These are phyloP conservation scores for Phytopythium litorale DNA, from an alignment of 352 stramenopile genomes.

Conservation along the genomic window DNA sequence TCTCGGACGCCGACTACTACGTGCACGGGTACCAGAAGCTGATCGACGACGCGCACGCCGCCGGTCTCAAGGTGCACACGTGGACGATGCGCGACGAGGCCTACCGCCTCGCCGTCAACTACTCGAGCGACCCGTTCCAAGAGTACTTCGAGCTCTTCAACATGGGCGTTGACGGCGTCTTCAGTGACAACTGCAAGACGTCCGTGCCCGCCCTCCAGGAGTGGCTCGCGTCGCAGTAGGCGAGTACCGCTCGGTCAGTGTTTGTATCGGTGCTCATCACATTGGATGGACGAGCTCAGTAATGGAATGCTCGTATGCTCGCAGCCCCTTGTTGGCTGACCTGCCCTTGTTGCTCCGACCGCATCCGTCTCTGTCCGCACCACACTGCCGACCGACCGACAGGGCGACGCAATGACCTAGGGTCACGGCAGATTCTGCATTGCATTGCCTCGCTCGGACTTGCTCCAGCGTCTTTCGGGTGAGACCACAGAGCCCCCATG, in stretches of 20 bases:
- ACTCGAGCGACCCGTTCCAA: conserved; percentile 48
- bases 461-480: too few relatives aligned
- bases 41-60: conserved; percentile 52
- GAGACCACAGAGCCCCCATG: too few relatives aligned
- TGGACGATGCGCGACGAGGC: conserved; percentile 70
- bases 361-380: too few relatives aligned
- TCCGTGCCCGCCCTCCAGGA: conserved; percentile 33
- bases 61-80: conserved; percentile 51
- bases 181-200: conserved; percentile 61
- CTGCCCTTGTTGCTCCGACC: too few relatives aligned
- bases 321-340: too few relatives aligned
- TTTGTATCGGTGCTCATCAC: too few relatives aligned
- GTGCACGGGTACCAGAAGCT: conserved; percentile 34
- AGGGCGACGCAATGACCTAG: too few relatives aligned
- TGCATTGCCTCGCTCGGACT: too few relatives aligned
- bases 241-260: not conserved
- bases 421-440: too few relatives aligned
- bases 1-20: conserved; percentile 60
- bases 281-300: too few relatives aligned
- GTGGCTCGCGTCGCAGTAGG: conserved; percentile 28
- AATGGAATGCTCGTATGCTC: too few relatives aligned
- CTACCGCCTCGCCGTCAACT: conserved; percentile 58
- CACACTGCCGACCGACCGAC: too few relatives aligned
- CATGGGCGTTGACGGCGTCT: conserved; percentile 57
- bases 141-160: conserved; percentile 70